Conservation (phyloP, 192 early-diverging fungal species). For the Obelidium mucronatum region DNA sequence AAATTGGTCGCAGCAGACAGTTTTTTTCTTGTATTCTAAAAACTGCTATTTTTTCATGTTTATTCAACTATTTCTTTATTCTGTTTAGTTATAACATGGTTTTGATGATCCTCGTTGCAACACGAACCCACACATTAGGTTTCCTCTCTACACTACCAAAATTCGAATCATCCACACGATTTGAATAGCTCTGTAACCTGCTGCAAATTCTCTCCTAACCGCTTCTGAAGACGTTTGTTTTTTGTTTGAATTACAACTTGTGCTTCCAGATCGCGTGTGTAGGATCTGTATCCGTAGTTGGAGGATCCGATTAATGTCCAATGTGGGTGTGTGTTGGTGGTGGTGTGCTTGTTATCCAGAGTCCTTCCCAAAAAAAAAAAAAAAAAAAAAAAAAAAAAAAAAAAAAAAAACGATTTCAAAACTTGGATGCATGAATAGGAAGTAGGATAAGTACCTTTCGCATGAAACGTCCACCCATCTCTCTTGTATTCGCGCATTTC, state of each 20-base stretch:
- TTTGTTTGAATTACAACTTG: conserved; percentile 80
- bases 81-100: conserved; percentile 25
- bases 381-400: too few relatives aligned
- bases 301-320: conserved; percentile 91
- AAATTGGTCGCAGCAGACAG: too few relatives aligned
- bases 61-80: neutral
- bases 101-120: conserved; percentile 19
- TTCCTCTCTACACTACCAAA: neutral
- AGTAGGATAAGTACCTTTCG: conserved; percentile 72
- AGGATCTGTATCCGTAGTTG: conserved; percentile 92
- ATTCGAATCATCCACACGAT: conserved; percentile 7
- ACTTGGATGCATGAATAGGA: neutral
- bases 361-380: too few relatives aligned
- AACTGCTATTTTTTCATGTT: too few relatives aligned
- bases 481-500: conserved; percentile 80
- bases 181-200: conserved; percentile 1
- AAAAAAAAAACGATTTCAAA: neutral
- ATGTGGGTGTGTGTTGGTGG: conserved; percentile 57
- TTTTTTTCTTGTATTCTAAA: too few relatives aligned
- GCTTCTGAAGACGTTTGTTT: conserved; percentile 58
- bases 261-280: conserved; percentile 91
- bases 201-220: conserved; percentile 52
- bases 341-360: conserved; percentile 1
- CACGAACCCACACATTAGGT: neutral
- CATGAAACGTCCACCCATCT: conserved; percentile 93